Base-by-base conservation (phyloP, 2,329 filamentous ascomycete species). In the Penicillium hesseltinei region DNA sequence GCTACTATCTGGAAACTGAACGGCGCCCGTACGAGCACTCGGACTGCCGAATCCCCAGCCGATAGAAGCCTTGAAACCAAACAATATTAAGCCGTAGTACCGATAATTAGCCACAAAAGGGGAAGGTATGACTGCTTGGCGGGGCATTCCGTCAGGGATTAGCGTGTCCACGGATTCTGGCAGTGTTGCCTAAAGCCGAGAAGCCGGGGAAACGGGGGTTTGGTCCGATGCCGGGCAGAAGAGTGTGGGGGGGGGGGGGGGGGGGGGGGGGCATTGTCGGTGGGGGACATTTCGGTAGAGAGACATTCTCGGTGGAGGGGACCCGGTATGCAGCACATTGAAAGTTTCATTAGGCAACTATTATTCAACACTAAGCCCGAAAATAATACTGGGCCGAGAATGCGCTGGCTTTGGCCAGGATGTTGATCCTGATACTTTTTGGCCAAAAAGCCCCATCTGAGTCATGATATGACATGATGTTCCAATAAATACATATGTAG, bases 21-120 rank as follows among this genome's bases (percentile, higher is more conserved):
- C 2, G 4, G 15, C 10, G 25, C 27, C 35, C 13, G 19, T 19
- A 39, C 33, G 35, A 54, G 9, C 40, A 44, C n/a, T 13, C n/a
- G 5, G 38, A 55, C 21, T 42, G 27, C 45, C 11, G 21, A 51
- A 31, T 35, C 15, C 2, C 13, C 36, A 39, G 6, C 45, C 19
- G n/a, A n/a, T 5, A 19, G 19, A 25, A n/a, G 5, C 42, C n/a
- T 31, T 29, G 19, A 17, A 48, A 21, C 13, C 2, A 19, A n/a
- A 8, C 8, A 13, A 29, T 10, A 15, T 19, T 21, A 15, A 35
- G 36, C 27, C 21, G 35, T 13, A 15, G 3, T 7, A 15, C 56
- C 33, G 56, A 56, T 4, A 8, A 45, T 58, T 52, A 56, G 36
- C 58, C 56, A 43, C 11, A 42, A 27, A 45, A 15, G 25, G 9